Evolutionary conservation across 805 yeast genomes (phyloP).

Genomic region (Kodamaea restingae): DNA sequence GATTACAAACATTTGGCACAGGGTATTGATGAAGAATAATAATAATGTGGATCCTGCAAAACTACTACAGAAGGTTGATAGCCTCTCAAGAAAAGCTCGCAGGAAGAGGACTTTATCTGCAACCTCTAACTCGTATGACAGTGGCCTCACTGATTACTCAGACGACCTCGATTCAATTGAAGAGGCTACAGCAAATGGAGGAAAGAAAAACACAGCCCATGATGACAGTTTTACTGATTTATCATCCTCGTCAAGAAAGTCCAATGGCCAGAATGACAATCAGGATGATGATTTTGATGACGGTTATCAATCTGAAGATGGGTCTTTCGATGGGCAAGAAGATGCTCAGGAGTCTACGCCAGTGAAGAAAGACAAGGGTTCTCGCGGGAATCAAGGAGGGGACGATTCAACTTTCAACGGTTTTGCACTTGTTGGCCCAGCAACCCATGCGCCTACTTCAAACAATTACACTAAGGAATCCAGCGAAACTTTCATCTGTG

Average conservation of each 20-base stretch:
- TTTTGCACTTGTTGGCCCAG: constrained; percentile 58
- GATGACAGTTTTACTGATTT: constrained; percentile 1
- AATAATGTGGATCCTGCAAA: constrained; percentile 12
- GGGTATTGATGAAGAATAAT: constrained; percentile 28
- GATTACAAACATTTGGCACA: constrained; percentile 66
- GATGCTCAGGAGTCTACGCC: constrained; percentile 16
- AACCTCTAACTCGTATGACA: constrained; percentile 8
- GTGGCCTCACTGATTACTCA: neutral
- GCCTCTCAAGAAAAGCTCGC: constrained; percentile 2
- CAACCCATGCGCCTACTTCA: constrained; percentile 54
- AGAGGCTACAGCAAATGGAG: neutral
- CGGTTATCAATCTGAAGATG: constrained; percentile 12
- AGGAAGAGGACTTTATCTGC: constrained; percentile 4
- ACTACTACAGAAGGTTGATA: constrained; percentile 2
- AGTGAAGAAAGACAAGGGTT: constrained; percentile 9
- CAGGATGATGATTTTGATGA: constrained; percentile 8
- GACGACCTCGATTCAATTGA: constrained; percentile 7
- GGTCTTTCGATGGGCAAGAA: constrained; percentile 16
- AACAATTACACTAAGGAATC: constrained; percentile 41
- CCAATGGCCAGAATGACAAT: neutral
- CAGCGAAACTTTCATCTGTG: constrained; percentile 54
- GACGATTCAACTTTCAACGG: constrained; percentile 30
- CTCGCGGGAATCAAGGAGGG: constrained; percentile 6
- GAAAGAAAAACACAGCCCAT: neutral
- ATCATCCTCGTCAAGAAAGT: neutral